Evolutionary conservation across 2,329 filamentous ascomycete species (phyloP), one percentile per base, ranked within the genome.

Genomic region (Fusarium robinianum): DNA sequence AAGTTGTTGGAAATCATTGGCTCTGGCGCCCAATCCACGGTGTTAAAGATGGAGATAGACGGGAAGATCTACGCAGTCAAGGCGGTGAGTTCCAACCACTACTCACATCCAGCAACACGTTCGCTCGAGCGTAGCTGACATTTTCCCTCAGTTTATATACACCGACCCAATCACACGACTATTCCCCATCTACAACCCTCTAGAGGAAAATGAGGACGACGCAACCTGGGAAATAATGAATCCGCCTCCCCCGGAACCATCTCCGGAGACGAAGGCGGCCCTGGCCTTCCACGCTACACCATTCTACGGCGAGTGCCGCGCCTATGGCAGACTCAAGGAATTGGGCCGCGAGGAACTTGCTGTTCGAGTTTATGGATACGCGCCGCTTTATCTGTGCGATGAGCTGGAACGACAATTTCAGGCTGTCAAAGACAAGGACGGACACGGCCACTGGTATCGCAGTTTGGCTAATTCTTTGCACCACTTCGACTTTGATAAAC

Each of bases 321-420:
- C 27, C 8, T 54, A 41, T n/a, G 45, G 50, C 0, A 18, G 50
- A 1, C 33, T 53, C 11, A 54, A 53, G 22, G 50, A 53, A 11
- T 4, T 54, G 0, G 36, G 25, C 0, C 29, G 40, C 0, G 50
- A 53, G 16, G 4, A 33, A 2, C 50, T 53, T 2, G 50, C 50
- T 1, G 8, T 30, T 16, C 36, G 40, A 9, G 40, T 2, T 1
- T 24, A 53, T 4, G 50, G 50, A 6, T 54, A 53, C 5, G 12
- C 53, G 1, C 24, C 12, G 5, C 4, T 53, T 1, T n/a, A 35
- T 5, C 0, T 53, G 22, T 31, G 23, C 17, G 3, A 2, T 2
- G 8, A 12, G 21, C 3, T 52, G 5, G 27, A 18, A 3, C n/a
- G 32, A 1, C 25, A 23, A 29, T 24, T 49, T 8, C 24, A n/a